These are phyloP conservation scores for Pontederia crassipes DNA, from an alignment of 176 grass and related monocot species.

Conservation along the genomic window DNA sequence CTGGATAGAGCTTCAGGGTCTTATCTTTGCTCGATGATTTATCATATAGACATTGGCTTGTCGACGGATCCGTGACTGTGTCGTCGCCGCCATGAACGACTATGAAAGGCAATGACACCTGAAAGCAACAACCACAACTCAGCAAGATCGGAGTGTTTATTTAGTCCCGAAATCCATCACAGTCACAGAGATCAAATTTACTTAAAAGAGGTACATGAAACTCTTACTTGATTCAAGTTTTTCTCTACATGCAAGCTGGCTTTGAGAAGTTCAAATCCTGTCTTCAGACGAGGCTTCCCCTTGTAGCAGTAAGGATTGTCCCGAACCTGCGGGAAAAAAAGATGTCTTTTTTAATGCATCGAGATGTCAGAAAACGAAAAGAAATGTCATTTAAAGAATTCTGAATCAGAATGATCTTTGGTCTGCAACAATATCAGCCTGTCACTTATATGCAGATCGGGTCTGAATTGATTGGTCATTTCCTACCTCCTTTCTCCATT, in stretches of 20 bases:
- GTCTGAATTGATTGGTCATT: background rate
- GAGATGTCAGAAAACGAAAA: background rate
- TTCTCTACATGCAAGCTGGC: slow-evolving; percentile 38
- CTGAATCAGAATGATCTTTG: too few species aligned
- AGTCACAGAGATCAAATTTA: background rate
- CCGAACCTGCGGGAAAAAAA: background rate
- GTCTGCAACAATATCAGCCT: too few species aligned
- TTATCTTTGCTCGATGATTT: slow-evolving; percentile 43
- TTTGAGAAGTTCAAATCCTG: slow-evolving; percentile 32
- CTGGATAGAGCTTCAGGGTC: slow-evolving; percentile 50
- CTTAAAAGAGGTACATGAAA: background rate
- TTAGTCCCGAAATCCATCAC: background rate
- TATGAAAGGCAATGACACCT: slow-evolving; percentile 39
- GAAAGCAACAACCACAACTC: background rate
- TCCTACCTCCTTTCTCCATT: background rate
- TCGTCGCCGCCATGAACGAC: slow-evolving; percentile 60
- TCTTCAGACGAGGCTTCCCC: slow-evolving; percentile 45
- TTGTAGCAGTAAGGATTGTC: slow-evolving; percentile 41
- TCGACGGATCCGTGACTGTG: slow-evolving; percentile 45
- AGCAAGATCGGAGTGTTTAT: background rate
- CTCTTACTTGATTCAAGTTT: background rate
- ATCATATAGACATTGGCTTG: slow-evolving; percentile 38
- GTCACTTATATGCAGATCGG: too few species aligned
- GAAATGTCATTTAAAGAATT: too few species aligned
- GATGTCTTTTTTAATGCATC: background rate